Evolutionary conservation across 2,329 filamentous ascomycete species (phyloP), one percentile per base, ranked within the genome.

Genomic region (Claviceps maximensis): DNA sequence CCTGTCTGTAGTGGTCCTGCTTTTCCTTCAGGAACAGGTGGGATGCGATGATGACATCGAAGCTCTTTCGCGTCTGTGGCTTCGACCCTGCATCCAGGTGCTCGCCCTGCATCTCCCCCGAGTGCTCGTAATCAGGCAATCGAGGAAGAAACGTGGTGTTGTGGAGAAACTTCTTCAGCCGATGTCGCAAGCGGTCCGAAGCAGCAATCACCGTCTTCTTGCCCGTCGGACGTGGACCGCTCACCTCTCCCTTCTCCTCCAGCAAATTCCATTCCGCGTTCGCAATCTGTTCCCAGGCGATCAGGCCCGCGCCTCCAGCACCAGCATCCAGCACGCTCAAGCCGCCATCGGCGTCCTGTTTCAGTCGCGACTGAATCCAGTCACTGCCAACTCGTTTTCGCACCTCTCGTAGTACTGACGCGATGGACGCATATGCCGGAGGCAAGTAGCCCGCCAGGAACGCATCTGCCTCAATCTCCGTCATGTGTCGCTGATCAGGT

Each of bases 71-170:
- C 3, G 77, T 74, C 19, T 77, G 75, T 6, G 77, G 73, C 9
- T 71, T 65, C 31, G 71, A 67, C 21, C 77, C 74, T 21, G 79
- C 78, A 53, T 87, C 79, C 5, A 87, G 65, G 38, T 78, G 76
- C 54, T 73, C 72, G 19, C 79, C 75, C 10, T 77, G 74, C 49
- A 79, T 79, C 54, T 83, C 73, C 23, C 77, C 73, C 1, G 80
- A 78, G 63, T 85, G 84, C 27, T 89, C 69, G 58, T 91, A 89
- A 62, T 97, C 89, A 0, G 93, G 93, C n/a, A 97, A 72, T 4
- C 90, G 83, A 8, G 91, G 90, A 8, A 98, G 75, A 63, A 98
- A 96, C 0, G 87, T 94, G 0, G 93, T 97, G 65, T 96, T 85
- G 40, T 94, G 78, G 13, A 98, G 72, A 57, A 97, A 79, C 19